These are phyloP conservation scores for Fusarium albidum DNA, from an alignment of 2,329 filamentous ascomycete genomes.

Conservation along the genomic window DNA sequence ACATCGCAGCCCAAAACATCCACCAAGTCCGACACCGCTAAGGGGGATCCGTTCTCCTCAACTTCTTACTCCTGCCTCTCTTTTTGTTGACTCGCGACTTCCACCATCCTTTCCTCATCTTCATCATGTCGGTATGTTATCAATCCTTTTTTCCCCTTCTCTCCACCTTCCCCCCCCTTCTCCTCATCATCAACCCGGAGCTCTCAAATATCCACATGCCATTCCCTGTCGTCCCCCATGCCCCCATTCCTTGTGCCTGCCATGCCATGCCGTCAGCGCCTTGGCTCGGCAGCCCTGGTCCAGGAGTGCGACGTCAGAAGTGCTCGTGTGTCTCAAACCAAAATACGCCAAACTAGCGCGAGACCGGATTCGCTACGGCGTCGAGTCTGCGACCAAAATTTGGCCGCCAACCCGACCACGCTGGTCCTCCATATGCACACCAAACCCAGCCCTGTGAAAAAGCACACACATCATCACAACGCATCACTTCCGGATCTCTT, in stretches of 20 bases:
- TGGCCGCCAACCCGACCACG: conserved; percentile 1
- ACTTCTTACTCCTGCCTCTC: not conserved
- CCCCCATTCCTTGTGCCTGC: conserved; percentile 10
- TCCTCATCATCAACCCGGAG: conserved; percentile 12
- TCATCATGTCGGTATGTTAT: conserved; percentile 9
- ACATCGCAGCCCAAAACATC: conserved; percentile 1
- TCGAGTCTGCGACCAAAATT: conserved; percentile 36
- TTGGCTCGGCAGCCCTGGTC: conserved; percentile 23
- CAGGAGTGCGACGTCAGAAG: conserved; percentile 46
- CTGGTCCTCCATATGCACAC: conserved; percentile 28
- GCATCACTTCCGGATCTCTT: conserved; percentile 31
- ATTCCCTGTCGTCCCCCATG: conserved; percentile 2
- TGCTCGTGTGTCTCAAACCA: conserved; percentile 48
- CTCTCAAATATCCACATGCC: conserved; percentile 12
- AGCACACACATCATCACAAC: conserved; percentile 31
- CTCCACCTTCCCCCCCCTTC: not conserved
- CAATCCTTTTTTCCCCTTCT: not conserved
- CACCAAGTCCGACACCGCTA: conserved; percentile 10
- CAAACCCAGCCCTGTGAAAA: conserved; percentile 27
- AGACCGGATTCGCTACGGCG: conserved; percentile 40
- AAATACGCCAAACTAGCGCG: conserved; percentile 45
- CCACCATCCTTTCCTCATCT: not conserved
- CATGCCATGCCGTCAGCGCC: conserved; percentile 15
- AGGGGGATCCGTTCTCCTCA: not conserved
- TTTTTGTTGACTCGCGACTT: not conserved